Percentiles rank a stretch among this genome's conserved stretches.
phyloP scores from a whole-genome alignment of 2,329 filamentous ascomycete species.

The Grosmannia clavigera region DNA sequence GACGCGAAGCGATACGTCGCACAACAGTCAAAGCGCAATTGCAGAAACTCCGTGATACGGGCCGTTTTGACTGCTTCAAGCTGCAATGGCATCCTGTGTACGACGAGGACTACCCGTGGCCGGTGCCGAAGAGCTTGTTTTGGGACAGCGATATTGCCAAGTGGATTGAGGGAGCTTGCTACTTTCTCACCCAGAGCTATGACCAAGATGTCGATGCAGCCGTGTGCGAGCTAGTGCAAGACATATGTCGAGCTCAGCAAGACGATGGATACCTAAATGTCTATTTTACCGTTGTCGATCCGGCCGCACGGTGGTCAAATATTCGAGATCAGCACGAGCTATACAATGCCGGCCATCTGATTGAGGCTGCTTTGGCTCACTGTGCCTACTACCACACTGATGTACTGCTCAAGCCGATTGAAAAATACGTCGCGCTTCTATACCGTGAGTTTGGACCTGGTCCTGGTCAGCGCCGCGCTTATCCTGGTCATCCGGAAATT shows the following conservation, averaged over 20 bases:
- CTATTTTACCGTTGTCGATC: slow-evolving; percentile 48
- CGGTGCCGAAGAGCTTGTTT: slow-evolving; percentile 45
- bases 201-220: slow-evolving; percentile 32
- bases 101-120: slow-evolving; percentile 36
- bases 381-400: slow-evolving; percentile 37
- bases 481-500: slow-evolving; percentile 46
- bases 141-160: slow-evolving; percentile 46
- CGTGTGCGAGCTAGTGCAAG: slow-evolving; percentile 42
- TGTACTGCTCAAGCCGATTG: slow-evolving; percentile 36
- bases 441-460: slow-evolving; percentile 37
- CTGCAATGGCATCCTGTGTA: slow-evolving; percentile 44
- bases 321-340: slow-evolving; percentile 50
- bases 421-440: slow-evolving; percentile 42
- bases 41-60: slow-evolving; percentile 37
- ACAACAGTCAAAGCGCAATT: slow-evolving; percentile 38
- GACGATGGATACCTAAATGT: slow-evolving; percentile 51
- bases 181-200: slow-evolving; percentile 31
- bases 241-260: slow-evolving; percentile 44
- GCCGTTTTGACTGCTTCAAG: slow-evolving; percentile 45
- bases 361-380: slow-evolving; percentile 48
- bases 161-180: slow-evolving; percentile 51
- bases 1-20: slow-evolving; percentile 21
- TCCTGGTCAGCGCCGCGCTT: slow-evolving; percentile 38
- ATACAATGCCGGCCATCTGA: slow-evolving; percentile 49
- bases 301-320: slow-evolving; percentile 42